These are phyloP conservation scores for Purpureocillium lavendulum DNA, from an alignment of 2,329 filamentous ascomycete species.

Conservation along the genomic window DNA sequence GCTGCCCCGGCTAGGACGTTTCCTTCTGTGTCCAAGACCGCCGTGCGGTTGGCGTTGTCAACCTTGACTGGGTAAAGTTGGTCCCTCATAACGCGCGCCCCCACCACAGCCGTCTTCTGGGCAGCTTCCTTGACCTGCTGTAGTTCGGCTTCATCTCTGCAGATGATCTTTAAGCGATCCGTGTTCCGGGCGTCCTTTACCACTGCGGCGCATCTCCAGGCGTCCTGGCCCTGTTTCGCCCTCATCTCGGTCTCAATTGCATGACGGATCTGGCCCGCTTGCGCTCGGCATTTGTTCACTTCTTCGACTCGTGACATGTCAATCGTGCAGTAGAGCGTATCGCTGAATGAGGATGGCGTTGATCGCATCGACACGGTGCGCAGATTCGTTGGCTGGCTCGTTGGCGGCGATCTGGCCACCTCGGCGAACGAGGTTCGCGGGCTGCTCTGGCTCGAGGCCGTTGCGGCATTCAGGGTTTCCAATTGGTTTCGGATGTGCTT, in stretches of 20 bases:
- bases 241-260: slow-evolving; percentile 1
- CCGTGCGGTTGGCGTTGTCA: neutral
- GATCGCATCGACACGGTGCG: neutral
- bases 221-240: neutral
- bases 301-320: neutral
- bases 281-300: neutral
- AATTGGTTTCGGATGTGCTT: neutral
- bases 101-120: slow-evolving; percentile 1
- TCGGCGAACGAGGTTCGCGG: neutral
- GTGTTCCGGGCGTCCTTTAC: neutral
- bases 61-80: neutral
- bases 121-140: slow-evolving; percentile 2
- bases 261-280: neutral
- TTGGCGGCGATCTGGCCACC: too few relatives aligned
- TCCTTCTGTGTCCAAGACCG: neutral
- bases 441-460: neutral
- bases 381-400: neutral
- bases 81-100: neutral
- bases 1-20: neutral
- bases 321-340: neutral
- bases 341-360: neutral
- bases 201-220: neutral
- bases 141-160: slow-evolving; percentile 1
- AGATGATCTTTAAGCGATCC: neutral
- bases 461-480: neutral